Percentiles rank a stretch among this genome's conserved stretches.
Evolutionary conservation across 371 early-diverging fungal species (phyloP).

Genomic region (Gilbertella persicaria): DNA sequence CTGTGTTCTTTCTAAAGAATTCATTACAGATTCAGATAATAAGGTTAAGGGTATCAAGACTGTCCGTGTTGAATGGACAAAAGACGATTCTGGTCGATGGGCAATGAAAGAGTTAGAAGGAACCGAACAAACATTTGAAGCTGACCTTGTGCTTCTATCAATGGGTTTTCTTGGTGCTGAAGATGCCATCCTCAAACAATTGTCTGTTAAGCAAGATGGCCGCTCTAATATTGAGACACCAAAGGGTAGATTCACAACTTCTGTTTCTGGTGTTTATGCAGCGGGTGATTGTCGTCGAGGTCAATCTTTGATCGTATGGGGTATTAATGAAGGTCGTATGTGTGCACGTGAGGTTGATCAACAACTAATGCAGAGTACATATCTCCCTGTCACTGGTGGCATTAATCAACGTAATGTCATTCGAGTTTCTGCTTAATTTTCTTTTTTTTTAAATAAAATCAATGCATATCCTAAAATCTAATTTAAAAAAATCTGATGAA

Average conservation of each 20-base stretch:
- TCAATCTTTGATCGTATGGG: conserved; percentile 95
- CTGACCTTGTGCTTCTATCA: conserved; percentile 89
- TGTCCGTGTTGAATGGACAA: conserved; percentile 93
- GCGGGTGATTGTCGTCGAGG: conserved; percentile 97
- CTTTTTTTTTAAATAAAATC: too few species aligned
- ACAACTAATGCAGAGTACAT: conserved; percentile 73
- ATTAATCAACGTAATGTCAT: conserved; percentile 51
- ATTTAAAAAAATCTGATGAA: too few species aligned
- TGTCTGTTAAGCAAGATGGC: conserved; percentile 74
- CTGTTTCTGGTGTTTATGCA: conserved; percentile 83
- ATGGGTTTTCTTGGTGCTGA: conserved; percentile 99
- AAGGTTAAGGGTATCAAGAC: conserved; percentile 91
- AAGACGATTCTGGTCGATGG: conserved; percentile 81
- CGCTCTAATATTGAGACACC: conserved; percentile 81
- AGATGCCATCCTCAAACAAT: conserved; percentile 75
- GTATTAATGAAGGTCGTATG: conserved; percentile 96
- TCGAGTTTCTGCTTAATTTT: conserved; percentile 2
- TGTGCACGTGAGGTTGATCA: conserved; percentile 93
- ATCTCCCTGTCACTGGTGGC: conserved; percentile 71
- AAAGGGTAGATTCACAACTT: conserved; percentile 78
- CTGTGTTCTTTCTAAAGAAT: conserved; percentile 91
- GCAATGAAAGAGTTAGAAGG: conserved; percentile 84
- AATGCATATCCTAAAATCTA: too few species aligned
- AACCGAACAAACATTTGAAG: conserved; percentile 81
- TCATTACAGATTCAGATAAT: conserved; percentile 83